Conservation (phyloP, 2,329 filamentous ascomycete species). For the Chrysoporthe austroafricana region DNA sequence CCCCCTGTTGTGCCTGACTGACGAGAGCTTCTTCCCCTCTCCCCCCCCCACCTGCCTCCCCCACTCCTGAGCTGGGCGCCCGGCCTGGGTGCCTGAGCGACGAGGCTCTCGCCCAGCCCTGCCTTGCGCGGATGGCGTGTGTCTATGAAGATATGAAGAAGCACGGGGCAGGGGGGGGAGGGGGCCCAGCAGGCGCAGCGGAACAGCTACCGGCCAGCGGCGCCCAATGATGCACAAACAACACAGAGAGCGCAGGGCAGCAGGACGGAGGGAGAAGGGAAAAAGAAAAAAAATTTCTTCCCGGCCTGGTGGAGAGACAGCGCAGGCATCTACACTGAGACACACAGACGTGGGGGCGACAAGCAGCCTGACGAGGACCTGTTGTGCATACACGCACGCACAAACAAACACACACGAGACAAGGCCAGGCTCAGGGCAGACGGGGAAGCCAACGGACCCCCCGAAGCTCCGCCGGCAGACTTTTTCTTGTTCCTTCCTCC, state of each 20-base stretch:
- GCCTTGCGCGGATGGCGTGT: slow-evolving; percentile 12
- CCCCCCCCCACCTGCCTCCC: not conserved
- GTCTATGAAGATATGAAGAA: slow-evolving; percentile 6
- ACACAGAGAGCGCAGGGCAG: slow-evolving; percentile 8
- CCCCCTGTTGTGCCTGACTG: slow-evolving; percentile 1
- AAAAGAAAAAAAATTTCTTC: not conserved
- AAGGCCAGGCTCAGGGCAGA: too few species aligned
- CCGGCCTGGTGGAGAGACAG: slow-evolving; percentile 14
- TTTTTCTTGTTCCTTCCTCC: not conserved
- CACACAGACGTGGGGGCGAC: slow-evolving; percentile 1
- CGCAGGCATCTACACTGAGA: slow-evolving; percentile 8
- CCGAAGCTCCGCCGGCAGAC: slow-evolving; percentile 20
- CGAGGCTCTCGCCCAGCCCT: not conserved
- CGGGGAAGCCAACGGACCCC: slow-evolving; percentile 16
- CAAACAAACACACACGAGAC: too few species aligned
- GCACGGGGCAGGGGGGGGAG: not conserved
- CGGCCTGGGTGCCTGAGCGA: not conserved
- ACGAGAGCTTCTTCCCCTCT: slow-evolving; percentile 3
- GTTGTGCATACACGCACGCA: not conserved
- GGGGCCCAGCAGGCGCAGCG: not conserved
- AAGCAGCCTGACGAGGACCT: slow-evolving; percentile 6
- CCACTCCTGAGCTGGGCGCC: too few species aligned
- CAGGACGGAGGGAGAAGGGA: not conserved
- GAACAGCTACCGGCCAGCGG: slow-evolving; percentile 10
- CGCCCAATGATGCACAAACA: slow-evolving; percentile 25